Evolutionary conservation across 306 rosid genomes (phyloP).

Genomic region (Malus fusca): DNA sequence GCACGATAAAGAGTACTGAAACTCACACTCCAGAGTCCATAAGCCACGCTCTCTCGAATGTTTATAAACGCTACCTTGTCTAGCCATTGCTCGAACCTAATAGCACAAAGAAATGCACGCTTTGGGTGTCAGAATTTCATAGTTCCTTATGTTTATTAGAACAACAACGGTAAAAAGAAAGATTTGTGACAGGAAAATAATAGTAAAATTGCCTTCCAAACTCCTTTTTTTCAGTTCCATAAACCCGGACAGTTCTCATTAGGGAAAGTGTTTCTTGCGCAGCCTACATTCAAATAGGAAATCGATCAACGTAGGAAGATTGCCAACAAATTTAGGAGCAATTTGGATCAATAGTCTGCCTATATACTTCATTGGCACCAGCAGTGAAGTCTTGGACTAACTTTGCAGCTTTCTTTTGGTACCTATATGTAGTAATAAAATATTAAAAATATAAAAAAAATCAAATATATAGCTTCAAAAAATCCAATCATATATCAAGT

Average conservation of each 20-base stretch:
- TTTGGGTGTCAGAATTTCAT: neutral
- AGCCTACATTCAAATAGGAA: constrained; percentile 42
- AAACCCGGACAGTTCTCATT: constrained; percentile 85
- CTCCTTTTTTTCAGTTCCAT: constrained; percentile 83
- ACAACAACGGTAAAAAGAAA: neutral
- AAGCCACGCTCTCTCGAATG: constrained; percentile 81
- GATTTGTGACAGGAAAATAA: constrained; percentile 6
- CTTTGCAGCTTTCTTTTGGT: constrained; percentile 89
- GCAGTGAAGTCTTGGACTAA: constrained; percentile 81
- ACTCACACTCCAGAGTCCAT: constrained; percentile 79
- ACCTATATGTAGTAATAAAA: constrained; percentile 30
- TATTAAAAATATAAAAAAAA: neutral
- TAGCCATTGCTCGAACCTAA: constrained; percentile 76
- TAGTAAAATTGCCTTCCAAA: constrained; percentile 41
- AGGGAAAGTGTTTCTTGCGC: constrained; percentile 92
- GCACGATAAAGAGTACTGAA: constrained; percentile 85
- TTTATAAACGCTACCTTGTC: constrained; percentile 74
- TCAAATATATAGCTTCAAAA: neutral
- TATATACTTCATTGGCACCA: constrained; percentile 78
- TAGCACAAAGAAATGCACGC: neutral
- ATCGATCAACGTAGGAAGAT: constrained; percentile 2
- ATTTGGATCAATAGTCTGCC: constrained; percentile 4
- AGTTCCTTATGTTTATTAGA: neutral
- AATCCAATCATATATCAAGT: neutral
- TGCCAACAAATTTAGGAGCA: neutral